A percentile compares a stretch with the other conserved stretches of the same genome.
Conservation (phyloP, 768 basidiomycete species). For the Amanita rubescens region DNA sequence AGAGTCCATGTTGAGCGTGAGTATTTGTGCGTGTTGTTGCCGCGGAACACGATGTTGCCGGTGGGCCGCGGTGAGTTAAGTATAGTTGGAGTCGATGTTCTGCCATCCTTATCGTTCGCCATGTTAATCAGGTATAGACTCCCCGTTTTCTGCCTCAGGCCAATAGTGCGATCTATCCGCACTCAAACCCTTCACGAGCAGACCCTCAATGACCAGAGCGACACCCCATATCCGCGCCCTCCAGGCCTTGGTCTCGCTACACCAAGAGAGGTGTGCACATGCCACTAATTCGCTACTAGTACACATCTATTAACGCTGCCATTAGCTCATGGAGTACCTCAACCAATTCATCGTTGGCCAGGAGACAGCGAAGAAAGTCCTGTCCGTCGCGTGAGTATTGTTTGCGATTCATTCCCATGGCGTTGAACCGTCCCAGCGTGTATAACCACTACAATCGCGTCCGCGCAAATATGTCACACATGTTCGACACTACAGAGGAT, state of each 20-base stretch:
- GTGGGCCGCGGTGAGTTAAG: too few species aligned
- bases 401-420: background rate
- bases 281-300: background rate
- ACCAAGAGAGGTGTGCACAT: constrained; percentile 37
- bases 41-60: constrained; percentile 7
- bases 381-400: constrained; percentile 82
- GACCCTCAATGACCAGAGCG: constrained; percentile 20
- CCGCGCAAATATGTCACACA: constrained; percentile 53
- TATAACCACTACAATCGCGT: constrained; percentile 95
- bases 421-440: constrained; percentile 42
- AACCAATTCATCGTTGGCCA: constrained; percentile 90
- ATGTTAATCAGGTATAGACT: background rate
- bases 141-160: constrained; percentile 11
- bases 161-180: constrained; percentile 32
- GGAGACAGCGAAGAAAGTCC: constrained; percentile 85
- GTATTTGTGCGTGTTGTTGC: background rate
- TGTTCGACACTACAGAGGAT: constrained; percentile 25
- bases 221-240: constrained; percentile 27
- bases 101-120: background rate
- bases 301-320: background rate
- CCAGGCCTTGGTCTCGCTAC: constrained; percentile 52
- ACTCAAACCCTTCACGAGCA: constrained; percentile 53
- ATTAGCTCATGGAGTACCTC: constrained; percentile 75
- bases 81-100: background rate
- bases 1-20: constrained; percentile 25